A percentile compares a stretch with the other conserved stretches of the same genome.
phyloP scores from a whole-genome alignment of 2,329 filamentous ascomycete species.

The Trichoderma oligosporum region DNA sequence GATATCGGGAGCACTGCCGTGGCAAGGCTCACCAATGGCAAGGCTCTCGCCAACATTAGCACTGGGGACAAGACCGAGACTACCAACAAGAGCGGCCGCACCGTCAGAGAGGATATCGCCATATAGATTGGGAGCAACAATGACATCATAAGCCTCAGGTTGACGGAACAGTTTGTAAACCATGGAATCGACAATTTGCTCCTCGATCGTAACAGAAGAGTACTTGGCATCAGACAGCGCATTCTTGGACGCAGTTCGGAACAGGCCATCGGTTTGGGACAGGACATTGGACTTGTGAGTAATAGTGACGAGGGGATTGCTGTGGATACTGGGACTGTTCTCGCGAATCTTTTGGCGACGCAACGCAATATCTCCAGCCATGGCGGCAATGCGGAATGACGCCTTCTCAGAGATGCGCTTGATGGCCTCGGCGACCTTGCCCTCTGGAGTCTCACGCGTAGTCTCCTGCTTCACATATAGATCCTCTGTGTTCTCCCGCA shows the following conservation, averaged over 20 bases:
- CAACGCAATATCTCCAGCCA: slow-evolving; percentile 91
- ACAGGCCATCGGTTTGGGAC: slow-evolving; percentile 92
- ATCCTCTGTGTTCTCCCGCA: slow-evolving; percentile 98
- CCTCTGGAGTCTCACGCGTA: slow-evolving; percentile 69
- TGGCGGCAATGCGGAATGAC: slow-evolving; percentile 78
- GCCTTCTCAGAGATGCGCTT: slow-evolving; percentile 93
- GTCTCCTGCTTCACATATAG: slow-evolving; percentile 96
- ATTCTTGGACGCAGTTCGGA: slow-evolving; percentile 73
- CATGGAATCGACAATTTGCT: slow-evolving; percentile 99
- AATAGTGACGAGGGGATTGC: slow-evolving; percentile 77
- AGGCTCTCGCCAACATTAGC: slow-evolving; percentile 94
- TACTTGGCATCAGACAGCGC: slow-evolving; percentile 85
- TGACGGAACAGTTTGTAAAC: slow-evolving; percentile 99
- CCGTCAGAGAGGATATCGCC: slow-evolving; percentile 93
- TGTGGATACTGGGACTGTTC: slow-evolving; percentile 55
- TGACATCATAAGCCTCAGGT: slow-evolving; percentile 91
- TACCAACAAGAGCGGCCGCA: slow-evolving; percentile 88
- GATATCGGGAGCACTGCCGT: slow-evolving; percentile 94
- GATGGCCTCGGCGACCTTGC: slow-evolving; percentile 92
- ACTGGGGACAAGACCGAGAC: slow-evolving; percentile 84
- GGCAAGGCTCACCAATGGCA: slow-evolving; percentile 96
- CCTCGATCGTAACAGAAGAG: slow-evolving; percentile 97
- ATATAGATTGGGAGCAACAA: slow-evolving; percentile 92
- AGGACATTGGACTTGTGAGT: slow-evolving; percentile 99
- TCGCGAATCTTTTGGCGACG: slow-evolving; percentile 78